Percentiles rank a stretch among this genome's conserved stretches.
Conservation (phyloP, 1,284 basidiomycete genomes). For the Cronartium quercuum region DNA sequence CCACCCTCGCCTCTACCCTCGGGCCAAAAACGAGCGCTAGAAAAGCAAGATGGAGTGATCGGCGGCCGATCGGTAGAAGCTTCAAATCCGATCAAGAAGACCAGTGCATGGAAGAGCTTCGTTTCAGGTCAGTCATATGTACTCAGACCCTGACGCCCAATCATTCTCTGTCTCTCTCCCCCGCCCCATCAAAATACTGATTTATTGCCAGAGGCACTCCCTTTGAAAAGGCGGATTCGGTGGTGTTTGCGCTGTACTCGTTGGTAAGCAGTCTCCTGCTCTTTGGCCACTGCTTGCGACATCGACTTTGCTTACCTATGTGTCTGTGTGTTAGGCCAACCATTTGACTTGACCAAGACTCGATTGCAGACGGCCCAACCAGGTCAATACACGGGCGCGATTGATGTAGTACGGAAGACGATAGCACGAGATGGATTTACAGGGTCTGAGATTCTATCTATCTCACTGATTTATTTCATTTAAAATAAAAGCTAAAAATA, state of each 20-base stretch:
- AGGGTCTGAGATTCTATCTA: constrained; percentile 58
- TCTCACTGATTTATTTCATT: not conserved
- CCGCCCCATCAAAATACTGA: not conserved
- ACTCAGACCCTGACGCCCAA: not conserved
- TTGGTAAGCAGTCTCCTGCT: constrained; percentile 59
- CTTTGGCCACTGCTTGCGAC: not conserved
- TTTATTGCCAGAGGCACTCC: no score
- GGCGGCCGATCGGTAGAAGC: no score
- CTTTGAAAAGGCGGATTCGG: constrained; percentile 89
- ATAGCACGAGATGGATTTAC: constrained; percentile 78
- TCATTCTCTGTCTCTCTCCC: not conserved
- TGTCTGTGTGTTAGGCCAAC: constrained; percentile 65
- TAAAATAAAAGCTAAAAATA: not conserved
- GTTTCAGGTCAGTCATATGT: constrained; percentile 15
- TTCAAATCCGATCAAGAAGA: not conserved
- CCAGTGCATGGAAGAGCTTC: constrained; percentile 34
- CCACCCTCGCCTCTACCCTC: constrained; percentile 14
- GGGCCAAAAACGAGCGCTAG: constrained; percentile 21
- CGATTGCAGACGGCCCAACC: constrained; percentile 85
- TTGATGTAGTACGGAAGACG: constrained; percentile 89
- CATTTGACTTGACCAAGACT: constrained; percentile 77
- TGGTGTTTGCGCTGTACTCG: constrained; percentile 75
- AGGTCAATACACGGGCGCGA: constrained; percentile 81
- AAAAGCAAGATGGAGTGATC: not conserved
- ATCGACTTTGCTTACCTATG: not conserved